phyloP scores from a whole-genome alignment of 73 alveolate species.

The Tetrahymena borealis region DNA sequence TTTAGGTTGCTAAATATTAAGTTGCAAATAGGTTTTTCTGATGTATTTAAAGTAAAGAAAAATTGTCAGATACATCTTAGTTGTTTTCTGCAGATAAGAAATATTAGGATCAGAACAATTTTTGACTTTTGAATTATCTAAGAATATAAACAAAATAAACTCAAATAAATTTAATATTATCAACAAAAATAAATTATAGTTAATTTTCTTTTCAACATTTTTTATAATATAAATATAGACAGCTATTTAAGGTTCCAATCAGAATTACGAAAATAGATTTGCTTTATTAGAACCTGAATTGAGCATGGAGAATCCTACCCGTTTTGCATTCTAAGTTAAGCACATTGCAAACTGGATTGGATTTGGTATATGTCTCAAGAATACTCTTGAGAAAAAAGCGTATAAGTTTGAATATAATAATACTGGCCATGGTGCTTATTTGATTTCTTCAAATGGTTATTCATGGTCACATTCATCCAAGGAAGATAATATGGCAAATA shows the following conservation, averaged over 20 bases:
- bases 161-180: no score
- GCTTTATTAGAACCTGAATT: slow-evolving; percentile 26
- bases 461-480: slow-evolving; percentile 37
- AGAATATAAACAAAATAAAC: no score
- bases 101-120: no score
- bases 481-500: slow-evolving; percentile 22
- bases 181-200: no score
- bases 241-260: slow-evolving; percentile 7
- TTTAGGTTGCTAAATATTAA: no score
- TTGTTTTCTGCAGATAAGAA: no score
- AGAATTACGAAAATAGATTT: slow-evolving; percentile 32
- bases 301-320: neutral
- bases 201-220: no score
- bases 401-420: slow-evolving; percentile 33
- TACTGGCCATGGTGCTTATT: slow-evolving; percentile 38
- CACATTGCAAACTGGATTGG: slow-evolving; percentile 10
- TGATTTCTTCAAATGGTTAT: slow-evolving; percentile 24
- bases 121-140: no score
- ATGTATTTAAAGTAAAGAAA: no score
- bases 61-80: no score
- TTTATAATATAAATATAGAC: no score
- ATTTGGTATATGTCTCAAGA: slow-evolving; percentile 19
- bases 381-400: slow-evolving; percentile 9
- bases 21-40: no score
- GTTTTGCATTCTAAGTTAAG: slow-evolving; percentile 14